Percentiles rank a stretch among this genome's conserved stretches.
Evolutionary conservation across 2,329 filamentous ascomycete species (phyloP).

Genomic region (Apiospora kogelbergensis): DNA sequence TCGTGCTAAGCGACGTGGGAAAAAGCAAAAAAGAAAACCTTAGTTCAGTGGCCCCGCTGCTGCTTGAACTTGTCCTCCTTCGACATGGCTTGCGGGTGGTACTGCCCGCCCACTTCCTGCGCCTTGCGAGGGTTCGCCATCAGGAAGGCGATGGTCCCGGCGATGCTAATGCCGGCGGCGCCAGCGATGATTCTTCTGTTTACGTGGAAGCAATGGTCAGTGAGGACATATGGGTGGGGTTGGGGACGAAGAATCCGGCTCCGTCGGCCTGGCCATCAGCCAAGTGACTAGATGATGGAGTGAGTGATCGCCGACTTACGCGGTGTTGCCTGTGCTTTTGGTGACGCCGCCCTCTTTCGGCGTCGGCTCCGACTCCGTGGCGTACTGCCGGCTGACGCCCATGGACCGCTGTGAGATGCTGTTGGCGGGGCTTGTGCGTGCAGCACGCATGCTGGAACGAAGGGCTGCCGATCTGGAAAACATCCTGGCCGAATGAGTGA

Average conservation of each 20-base stretch:
- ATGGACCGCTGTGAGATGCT: not conserved
- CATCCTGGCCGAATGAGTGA: not conserved
- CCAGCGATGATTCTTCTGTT: not conserved
- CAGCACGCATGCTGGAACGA: not conserved
- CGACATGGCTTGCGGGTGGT: not conserved
- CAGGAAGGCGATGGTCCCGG: not conserved
- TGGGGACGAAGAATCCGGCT: not conserved
- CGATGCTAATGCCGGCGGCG: not conserved
- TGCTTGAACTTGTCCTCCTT: not conserved
- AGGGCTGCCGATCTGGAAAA: not conserved
- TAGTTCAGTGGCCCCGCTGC: not conserved
- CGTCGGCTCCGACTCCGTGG: not conserved
- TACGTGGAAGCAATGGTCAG: too few species aligned
- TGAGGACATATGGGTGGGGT: not conserved
- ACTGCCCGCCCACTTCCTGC: not conserved
- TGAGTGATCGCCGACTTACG: not conserved
- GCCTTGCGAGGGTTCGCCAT: not conserved
- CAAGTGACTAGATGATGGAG: not conserved
- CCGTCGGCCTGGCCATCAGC: too few species aligned
- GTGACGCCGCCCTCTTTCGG: not conserved
- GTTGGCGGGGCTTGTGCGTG: not conserved
- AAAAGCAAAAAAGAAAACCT: too few species aligned
- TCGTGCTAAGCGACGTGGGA: too few species aligned
- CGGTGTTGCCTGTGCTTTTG: not conserved
- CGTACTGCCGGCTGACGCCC: not conserved